These are phyloP conservation scores for Cladorrhinum sp. DNA, from an alignment of 2,329 filamentous ascomycete species.

Conservation along the genomic window DNA sequence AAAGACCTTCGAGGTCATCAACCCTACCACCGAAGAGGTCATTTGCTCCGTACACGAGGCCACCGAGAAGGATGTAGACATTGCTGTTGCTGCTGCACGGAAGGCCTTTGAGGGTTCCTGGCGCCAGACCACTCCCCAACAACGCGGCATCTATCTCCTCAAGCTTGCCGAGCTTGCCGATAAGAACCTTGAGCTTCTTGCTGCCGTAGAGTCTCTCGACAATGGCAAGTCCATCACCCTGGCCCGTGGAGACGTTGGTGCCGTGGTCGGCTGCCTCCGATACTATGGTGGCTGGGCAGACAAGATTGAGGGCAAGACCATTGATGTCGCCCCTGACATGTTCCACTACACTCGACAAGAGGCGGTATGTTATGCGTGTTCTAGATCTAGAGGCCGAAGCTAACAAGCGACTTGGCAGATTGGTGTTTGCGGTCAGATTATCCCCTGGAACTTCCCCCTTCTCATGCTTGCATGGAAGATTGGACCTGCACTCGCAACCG, in stretches of 20 bases:
- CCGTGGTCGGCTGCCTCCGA: slow-evolving; percentile 67
- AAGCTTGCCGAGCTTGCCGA: slow-evolving; percentile 80
- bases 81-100: slow-evolving; percentile 81
- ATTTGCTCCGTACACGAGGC: slow-evolving; percentile 82
- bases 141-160: slow-evolving; percentile 65
- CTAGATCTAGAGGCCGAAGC: neutral
- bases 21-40: slow-evolving; percentile 79
- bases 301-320: slow-evolving; percentile 85
- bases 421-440: slow-evolving; percentile 82
- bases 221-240: slow-evolving; percentile 79
- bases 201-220: slow-evolving; percentile 81
- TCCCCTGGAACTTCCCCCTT: slow-evolving; percentile 85
- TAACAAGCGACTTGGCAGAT: slow-evolving; percentile 39
- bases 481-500: slow-evolving; percentile 67
- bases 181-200: slow-evolving; percentile 72
- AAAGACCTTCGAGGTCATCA: slow-evolving; percentile 89
- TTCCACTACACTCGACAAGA: slow-evolving; percentile 82
- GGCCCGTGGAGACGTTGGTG: slow-evolving; percentile 71
- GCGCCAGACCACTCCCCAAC: slow-evolving; percentile 64
- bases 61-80: slow-evolving; percentile 78
- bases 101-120: slow-evolving; percentile 78
- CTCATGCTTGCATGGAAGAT: slow-evolving; percentile 85
- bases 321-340: slow-evolving; percentile 72
- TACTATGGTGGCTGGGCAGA: slow-evolving; percentile 91
- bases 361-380: slow-evolving; percentile 45